Conservation (phyloP, 441 rosid species). For the Capsella rubella region DNA sequence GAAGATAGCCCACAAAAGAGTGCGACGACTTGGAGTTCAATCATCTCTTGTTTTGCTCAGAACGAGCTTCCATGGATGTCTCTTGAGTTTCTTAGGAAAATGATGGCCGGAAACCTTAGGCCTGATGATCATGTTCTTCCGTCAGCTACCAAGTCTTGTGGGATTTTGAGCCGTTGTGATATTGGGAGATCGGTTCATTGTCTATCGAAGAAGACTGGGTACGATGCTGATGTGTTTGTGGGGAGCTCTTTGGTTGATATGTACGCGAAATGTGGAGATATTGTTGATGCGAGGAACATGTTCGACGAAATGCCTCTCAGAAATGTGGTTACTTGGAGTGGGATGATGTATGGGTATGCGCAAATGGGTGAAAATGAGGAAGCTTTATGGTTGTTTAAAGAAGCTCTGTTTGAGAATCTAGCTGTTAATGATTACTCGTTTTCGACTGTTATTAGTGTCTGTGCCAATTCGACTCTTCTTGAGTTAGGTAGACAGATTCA, state of each 20-base stretch:
- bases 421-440: conserved; percentile 87
- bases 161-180: conserved; percentile 61
- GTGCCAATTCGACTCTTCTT: conserved; percentile 70
- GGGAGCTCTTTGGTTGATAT: conserved; percentile 83
- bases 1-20: conserved; percentile 55
- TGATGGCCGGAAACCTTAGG: conserved; percentile 50
- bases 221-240: conserved; percentile 70
- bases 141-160: conserved; percentile 76
- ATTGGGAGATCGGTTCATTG: conserved; percentile 70
- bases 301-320: conserved; percentile 85
- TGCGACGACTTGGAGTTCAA: conserved; percentile 88
- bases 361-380: conserved; percentile 76
- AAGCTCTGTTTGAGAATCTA: conserved; percentile 57
- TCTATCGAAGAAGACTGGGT: conserved; percentile 65
- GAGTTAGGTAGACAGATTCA: conserved; percentile 90
- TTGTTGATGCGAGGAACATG: conserved; percentile 61
- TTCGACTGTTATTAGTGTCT: conserved; percentile 75
- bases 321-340: conserved; percentile 93
- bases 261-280: conserved; percentile 78
- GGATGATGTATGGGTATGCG: conserved; percentile 85
- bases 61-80: conserved; percentile 81
- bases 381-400: conserved; percentile 70
- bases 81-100: conserved; percentile 64
- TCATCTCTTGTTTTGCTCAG: conserved; percentile 78
- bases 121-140: conserved; percentile 89